Evolutionary conservation across 2,329 filamentous ascomycete species (phyloP).

Genomic region (Magnaporthiopsis incrustans): DNA sequence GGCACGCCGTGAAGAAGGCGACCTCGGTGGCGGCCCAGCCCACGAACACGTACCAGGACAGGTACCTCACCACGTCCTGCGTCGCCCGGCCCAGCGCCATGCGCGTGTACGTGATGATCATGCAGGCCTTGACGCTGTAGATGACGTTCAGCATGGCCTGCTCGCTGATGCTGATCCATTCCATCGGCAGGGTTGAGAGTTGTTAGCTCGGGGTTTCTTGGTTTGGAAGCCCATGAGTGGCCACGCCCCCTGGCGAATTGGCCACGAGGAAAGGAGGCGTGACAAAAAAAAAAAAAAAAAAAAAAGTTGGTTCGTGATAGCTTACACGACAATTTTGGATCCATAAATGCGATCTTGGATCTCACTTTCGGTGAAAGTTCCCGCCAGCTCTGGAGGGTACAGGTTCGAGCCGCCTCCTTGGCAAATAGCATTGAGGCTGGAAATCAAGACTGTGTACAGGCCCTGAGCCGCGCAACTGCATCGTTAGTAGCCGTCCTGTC

Average conservation of each 20-base stretch:
- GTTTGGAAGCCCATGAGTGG: too few relatives aligned
- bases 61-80: conserved; percentile 24
- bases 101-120: conserved; percentile 23
- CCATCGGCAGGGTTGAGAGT: background rate
- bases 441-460: conserved; percentile 30
- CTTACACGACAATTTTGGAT: conserved; percentile 31
- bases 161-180: conserved; percentile 18
- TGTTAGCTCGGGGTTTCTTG: background rate
- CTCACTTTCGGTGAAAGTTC: conserved; percentile 26
- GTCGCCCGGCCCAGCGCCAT: conserved; percentile 28
- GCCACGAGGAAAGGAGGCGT: too few relatives aligned
- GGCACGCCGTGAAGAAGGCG: conserved; percentile 37
- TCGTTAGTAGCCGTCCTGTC: background rate
- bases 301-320: background rate
- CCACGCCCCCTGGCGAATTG: background rate
- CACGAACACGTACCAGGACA: conserved; percentile 29
- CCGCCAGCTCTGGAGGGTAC: conserved; percentile 26
- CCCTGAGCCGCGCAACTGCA: background rate
- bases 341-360: conserved; percentile 33
- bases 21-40: conserved; percentile 35
- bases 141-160: conserved; percentile 27
- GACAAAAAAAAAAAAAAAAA: background rate
- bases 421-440: conserved; percentile 31
- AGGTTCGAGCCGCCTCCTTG: conserved; percentile 34
- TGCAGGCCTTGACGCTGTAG: conserved; percentile 19